Evolutionary conservation across 495 filamentous ascomycete species (phyloP), one percentile per base, ranked within the genome.

Genomic region (Penicillium subrubescens): DNA sequence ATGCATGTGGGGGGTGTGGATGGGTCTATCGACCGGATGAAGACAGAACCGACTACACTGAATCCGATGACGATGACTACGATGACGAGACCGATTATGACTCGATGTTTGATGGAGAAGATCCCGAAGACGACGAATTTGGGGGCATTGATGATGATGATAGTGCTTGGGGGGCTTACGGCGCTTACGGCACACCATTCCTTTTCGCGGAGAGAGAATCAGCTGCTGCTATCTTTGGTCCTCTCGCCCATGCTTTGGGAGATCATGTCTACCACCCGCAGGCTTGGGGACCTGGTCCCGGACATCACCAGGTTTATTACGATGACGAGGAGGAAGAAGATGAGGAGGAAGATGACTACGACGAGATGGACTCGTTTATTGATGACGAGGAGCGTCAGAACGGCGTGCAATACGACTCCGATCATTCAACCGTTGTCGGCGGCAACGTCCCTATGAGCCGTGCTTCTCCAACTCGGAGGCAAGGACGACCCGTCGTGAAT

Each of bases 1-100:
- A 82, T 29, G 68, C 73, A 6, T 92, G 89, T 61, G 61, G 62
- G 35, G 76, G 78, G 6, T 92, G 89, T 64, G 84, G 82, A 23
- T 74, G 69, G 52, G 23, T 23, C 39, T 80, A 82, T 27, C 76
- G 72, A 14, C 75, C 79, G n/a, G 77, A 80, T 50, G 75, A 76
- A 2, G 79, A 77, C 15, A 66, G 65, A 29, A 75, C 73, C 15
- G 75, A 76, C 54, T 71, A 67, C 50, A 75, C 70, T 60, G 70
- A 69, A 17, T 59, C 70, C 29, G 73, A 73, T 29, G 72, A 72
- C 25, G 74, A 72, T 41, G 69, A 76, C 48, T 72, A 72, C 19
- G 72, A 77, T 51, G 73, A 69, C 12, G 56, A 51, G 66, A 75
- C 72, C 8, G 77, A 77, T 54, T 61, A 73, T 2, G 74, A 76